Evolutionary conservation across 148 eudicot genomes (phyloP), one percentile per base, ranked within the genome.

Genomic region (Fagopyrum homotropicum): DNA sequence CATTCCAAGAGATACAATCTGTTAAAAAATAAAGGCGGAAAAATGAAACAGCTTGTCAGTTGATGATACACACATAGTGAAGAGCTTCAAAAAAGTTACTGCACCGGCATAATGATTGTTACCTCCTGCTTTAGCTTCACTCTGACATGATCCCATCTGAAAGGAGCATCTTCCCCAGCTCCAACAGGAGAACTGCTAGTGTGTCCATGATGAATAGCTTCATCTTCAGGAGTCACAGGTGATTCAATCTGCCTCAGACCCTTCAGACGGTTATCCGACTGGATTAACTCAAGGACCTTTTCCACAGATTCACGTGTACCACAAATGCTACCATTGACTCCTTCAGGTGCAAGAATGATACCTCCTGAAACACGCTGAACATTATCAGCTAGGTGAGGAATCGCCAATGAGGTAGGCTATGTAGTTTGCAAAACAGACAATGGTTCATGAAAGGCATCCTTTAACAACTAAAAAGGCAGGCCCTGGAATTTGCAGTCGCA

Each of bases 321-420:
- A 81, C 98, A 95, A 79, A 95, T 89, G 86, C 98, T 95, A 11
- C 98, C 98, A 77, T 95, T 95, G 74, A 95, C 92, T 79, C 98
- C 98, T 85, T 95, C 98, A 43, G 97, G 96, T 45, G 98, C 98
- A 76, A 95, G 98, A 78, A 95, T 95, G 63, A 95, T 92, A 72
- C 98, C 98, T 73, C 98, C 98, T 90, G 98, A 94, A 84, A 94
- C 93, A 86, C 85, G 90, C 98, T 95, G 96, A 78, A 80, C 76
- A 84, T 73, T 79, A 91, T 90, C 91, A 90, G 96, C 81, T 83
- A 75, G 83, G 90, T 88, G 82, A 89, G 97, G 86, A 64, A 66
- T 76, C 0, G 69, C 43, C 69, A 61, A 57, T 61, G 11, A 9
- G 7, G 19, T 66, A 66, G 46, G 71, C 22, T 66, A 15, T 66